Evolutionary conservation across 2,329 filamentous ascomycete species (phyloP).

Genomic region (Colletotrichum orchidophilum): DNA sequence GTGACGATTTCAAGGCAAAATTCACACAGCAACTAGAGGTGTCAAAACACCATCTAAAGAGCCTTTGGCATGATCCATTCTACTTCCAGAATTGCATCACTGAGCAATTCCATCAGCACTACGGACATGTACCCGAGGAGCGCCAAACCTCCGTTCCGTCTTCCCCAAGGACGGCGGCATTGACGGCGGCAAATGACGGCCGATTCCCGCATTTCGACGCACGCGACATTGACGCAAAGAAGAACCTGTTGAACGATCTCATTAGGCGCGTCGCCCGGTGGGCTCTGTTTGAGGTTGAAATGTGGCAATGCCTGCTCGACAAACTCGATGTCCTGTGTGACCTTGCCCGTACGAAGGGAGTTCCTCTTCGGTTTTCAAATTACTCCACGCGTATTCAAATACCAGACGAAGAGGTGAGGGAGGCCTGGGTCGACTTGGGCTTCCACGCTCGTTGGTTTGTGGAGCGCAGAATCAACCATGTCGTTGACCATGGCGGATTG

Average conservation of each 20-base stretch:
- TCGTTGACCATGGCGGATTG: background rate
- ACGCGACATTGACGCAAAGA: slow-evolving; percentile 25
- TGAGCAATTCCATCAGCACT: background rate
- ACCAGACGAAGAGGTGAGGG: background rate
- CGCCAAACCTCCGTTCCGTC: background rate
- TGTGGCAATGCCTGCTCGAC: background rate
- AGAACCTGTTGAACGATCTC: slow-evolving; percentile 14
- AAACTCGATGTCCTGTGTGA: background rate
- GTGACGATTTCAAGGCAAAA: background rate
- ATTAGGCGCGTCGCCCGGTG: slow-evolving; percentile 1
- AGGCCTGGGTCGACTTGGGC: background rate
- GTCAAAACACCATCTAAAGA: background rate
- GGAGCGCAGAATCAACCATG: background rate
- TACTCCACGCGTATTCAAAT: background rate
- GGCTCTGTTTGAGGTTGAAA: background rate
- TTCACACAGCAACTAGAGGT: background rate
- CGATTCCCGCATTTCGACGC: background rate
- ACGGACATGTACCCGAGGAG: background rate
- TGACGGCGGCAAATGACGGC: background rate
- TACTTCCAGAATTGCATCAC: background rate
- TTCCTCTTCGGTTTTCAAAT: background rate
- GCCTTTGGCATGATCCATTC: background rate
- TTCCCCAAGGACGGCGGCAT: background rate
- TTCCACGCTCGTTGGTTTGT: slow-evolving; percentile 4
- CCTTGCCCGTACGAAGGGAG: background rate